Evolutionary conservation across 441 rosid species (phyloP), one percentile per base, ranked within the genome.

Genomic region (Corymbia citriodora): DNA sequence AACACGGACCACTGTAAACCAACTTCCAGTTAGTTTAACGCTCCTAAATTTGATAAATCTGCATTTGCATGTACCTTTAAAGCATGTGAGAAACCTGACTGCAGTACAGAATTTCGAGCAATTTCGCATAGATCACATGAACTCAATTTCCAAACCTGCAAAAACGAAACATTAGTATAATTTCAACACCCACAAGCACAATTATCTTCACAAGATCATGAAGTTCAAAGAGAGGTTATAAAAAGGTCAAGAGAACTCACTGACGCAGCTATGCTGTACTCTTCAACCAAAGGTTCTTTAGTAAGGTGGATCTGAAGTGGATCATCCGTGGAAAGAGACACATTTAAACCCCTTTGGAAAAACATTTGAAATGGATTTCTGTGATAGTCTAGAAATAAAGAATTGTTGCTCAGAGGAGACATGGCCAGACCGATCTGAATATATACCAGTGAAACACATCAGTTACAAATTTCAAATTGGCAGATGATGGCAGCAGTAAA

Each of bases 321-420:
- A 92, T 98, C 99, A 91, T 98, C 99, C 2, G 99, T 98, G 61
- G 99, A 98, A 74, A 98, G 97, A 50, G 99, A 98, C 65, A 98
- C 98, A 94, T 98, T 98, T 90, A 98, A 98, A 85, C 99, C 99
- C 54, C 99, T 96, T 52, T 95, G 94, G 95, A 98, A 98, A 94
- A 98, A 98, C 92, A 93, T 93, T 33, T 99, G 99, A 72, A 98
- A 95, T 6, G 99, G 99, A 93, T 97, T 98, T 88, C 98, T 91
- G 92, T 98, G 99, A 91, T 98, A 98, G 92, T 98, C 99, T 72
- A 98, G 93, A 94, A 98, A 98, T 92, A 98, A 92, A 86, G 99
- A 97, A 94, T 98, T 98, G 96, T 98, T 98, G 98, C 99, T 98
- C 92, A 97, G 95, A 92, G 99, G 99, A 91, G 99, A 98, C 99